These are phyloP conservation scores for Paecilomyces variotii DNA, from an alignment of 2,329 filamentous ascomycete species.

Conservation along the genomic window DNA sequence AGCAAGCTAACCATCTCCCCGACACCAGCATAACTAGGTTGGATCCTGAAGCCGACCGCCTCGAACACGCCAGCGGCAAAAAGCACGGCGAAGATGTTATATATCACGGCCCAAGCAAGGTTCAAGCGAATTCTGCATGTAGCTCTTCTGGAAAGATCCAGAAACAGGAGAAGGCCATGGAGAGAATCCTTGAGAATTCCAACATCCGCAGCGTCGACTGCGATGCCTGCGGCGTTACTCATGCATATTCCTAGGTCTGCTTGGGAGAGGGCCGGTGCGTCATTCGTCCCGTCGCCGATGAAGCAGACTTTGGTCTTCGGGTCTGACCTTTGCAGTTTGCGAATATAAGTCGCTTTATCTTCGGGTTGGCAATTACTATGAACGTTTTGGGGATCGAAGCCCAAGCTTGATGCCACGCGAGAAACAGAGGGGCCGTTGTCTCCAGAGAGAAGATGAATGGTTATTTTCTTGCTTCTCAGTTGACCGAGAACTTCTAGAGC, in stretches of 20 bases:
- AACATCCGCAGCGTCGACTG: conserved; percentile 59
- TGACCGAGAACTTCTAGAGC: not conserved
- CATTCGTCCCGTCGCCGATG: conserved; percentile 71
- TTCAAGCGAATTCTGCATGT: conserved; percentile 54
- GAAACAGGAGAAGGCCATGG: conserved; percentile 47
- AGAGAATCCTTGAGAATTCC: conserved; percentile 56
- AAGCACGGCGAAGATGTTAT: conserved; percentile 62
- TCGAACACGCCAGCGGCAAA: conserved; percentile 57
- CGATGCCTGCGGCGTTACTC: conserved; percentile 55
- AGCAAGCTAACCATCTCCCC: conserved; percentile 68
- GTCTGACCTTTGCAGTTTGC: not conserved
- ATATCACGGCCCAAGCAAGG: conserved; percentile 61
- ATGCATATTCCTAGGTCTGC: conserved; percentile 66
- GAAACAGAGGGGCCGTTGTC: not conserved
- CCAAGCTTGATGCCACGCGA: not conserved
- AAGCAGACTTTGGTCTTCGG: conserved; percentile 51
- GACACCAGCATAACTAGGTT: conserved; percentile 58
- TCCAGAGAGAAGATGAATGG: not conserved
- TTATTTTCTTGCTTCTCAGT: not conserved
- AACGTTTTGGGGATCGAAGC: conserved; percentile 5
- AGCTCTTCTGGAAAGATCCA: conserved; percentile 44
- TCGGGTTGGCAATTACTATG: conserved; percentile 37
- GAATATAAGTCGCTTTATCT: conserved; percentile 49
- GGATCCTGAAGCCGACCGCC: conserved; percentile 46
- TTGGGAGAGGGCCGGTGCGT: conserved; percentile 63